Conservation (phyloP, 2,329 filamentous ascomycete genomes). For the Pseudogymnoascus sp. region DNA sequence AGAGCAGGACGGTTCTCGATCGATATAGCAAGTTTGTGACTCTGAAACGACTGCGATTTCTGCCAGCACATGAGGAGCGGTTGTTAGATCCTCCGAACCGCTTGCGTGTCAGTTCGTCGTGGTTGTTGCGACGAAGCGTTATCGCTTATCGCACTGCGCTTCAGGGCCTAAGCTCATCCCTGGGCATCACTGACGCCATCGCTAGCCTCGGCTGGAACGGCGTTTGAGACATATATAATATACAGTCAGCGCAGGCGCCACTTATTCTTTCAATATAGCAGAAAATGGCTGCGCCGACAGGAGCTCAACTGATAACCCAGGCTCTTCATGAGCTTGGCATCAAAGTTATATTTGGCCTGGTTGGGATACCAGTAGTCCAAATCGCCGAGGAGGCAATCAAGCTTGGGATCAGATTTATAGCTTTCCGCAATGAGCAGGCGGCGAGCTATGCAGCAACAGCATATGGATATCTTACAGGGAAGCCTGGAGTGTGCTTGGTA, state of each 20-base stretch:
- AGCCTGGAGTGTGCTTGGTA: constrained; percentile 50
- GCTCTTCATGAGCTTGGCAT: constrained; percentile 25
- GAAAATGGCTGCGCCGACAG: constrained; percentile 11
- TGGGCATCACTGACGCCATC: constrained; percentile 4
- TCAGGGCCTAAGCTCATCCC: constrained; percentile 2
- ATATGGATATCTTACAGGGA: constrained; percentile 52
- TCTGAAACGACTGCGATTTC: constrained; percentile 9
- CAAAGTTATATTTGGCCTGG: constrained; percentile 26
- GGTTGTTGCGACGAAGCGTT: constrained; percentile 4
- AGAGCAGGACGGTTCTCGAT: not conserved
- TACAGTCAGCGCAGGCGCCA: constrained; percentile 3
- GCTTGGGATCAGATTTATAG: constrained; percentile 51
- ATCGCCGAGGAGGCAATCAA: constrained; percentile 52
- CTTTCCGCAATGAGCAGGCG: constrained; percentile 53
- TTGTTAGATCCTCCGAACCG: constrained; percentile 8
- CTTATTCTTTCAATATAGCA: constrained; percentile 6
- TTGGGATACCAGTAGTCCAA: constrained; percentile 42
- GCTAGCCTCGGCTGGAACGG: not conserved
- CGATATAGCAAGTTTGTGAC: not conserved
- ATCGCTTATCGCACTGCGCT: constrained; percentile 4
- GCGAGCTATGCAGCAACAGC: constrained; percentile 51
- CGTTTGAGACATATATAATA: not conserved
- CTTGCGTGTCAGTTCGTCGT: constrained; percentile 6
- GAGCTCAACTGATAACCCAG: constrained; percentile 24
- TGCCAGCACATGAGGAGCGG: constrained; percentile 7